phyloP scores from a whole-genome alignment of 106 monocot genomes.

The Phalaenopsis equestris region DNA sequence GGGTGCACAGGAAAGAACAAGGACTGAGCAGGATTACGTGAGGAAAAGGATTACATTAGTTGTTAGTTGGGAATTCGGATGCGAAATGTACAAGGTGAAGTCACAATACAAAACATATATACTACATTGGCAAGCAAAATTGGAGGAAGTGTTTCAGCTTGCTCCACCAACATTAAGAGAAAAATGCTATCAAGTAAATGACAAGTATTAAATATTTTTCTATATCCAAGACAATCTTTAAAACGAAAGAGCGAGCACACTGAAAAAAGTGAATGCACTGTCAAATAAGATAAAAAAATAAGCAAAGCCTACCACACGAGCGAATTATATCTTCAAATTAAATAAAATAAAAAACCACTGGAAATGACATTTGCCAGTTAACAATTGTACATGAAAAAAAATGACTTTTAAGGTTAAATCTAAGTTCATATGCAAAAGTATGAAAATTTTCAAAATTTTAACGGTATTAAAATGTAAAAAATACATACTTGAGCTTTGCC shows the following conservation, averaged over 20 bases:
- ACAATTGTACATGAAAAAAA: not conserved
- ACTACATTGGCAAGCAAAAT: not conserved
- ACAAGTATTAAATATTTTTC: not conserved
- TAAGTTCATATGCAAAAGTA: not conserved
- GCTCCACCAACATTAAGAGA: not conserved
- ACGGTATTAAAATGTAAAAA: not conserved
- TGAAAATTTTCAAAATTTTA: not conserved
- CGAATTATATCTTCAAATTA: not conserved
- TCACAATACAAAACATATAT: no score
- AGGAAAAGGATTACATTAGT: not conserved
- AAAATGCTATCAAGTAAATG: not conserved
- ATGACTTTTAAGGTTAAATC: not conserved
- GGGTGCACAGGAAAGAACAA: not conserved
- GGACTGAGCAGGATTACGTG: not conserved
- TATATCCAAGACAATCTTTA: not conserved
- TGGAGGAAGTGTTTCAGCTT: not conserved
- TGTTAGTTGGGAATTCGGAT: not conserved
- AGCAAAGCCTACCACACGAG: not conserved
- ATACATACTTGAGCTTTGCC: conserved; percentile 98
- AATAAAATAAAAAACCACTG: not conserved
- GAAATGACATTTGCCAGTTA: not conserved
- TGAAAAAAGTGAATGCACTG: not conserved
- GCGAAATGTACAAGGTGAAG: no score
- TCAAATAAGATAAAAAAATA: not conserved
- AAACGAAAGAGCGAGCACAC: not conserved